Evolutionary conservation across 257 asterid genomes (phyloP), one percentile per base, ranked within the genome.

Genomic region (Rhazya stricta): DNA sequence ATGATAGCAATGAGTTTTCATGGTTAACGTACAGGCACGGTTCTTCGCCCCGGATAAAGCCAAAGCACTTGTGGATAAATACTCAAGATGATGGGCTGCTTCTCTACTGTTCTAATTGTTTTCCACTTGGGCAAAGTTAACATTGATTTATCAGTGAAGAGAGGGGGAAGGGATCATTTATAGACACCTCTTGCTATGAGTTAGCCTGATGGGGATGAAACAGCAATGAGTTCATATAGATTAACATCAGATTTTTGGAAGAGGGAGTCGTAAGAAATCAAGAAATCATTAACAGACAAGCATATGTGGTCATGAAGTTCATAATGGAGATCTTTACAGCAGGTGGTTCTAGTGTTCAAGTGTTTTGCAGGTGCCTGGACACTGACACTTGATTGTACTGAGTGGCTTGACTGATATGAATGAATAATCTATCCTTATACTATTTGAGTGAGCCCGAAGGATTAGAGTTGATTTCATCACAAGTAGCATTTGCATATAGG

Each of bases 11-110:
- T 68, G 45, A 29, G 15, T 15, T 21, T 16, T 36, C 29, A 32
- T 69, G 74, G 36, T 61, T 84, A 11, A 25, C 37, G 70, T 46
- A 73, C 93, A 93, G 98, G 98, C 96, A 57, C 89, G 97, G 37
- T 93, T 91, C 86, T 88, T 89, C 56, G 97, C 98, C 58, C 93
- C 98, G 27, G 90, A 83, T 69, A 88, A 85, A 42, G 96, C 95
- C 7, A 90, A 91, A 84, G 85, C 73, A 18, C 85, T 93, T 50
- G 95, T 93, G 67, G 97, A 93, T 77, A 89, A 80, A 73, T 89
- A 91, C 79, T 81, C 97, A 25, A 85, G 91, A 76, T 83, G 88
- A 87, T 53, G 21, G 30, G 15, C 30, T 19, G 27, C 70, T 65
- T 0, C 46, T 2, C 27, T 61, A 25, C 43, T 62, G 68, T 32